Conservation (phyloP, 2,329 filamentous ascomycete species). For the Xylaria sp. region DNA sequence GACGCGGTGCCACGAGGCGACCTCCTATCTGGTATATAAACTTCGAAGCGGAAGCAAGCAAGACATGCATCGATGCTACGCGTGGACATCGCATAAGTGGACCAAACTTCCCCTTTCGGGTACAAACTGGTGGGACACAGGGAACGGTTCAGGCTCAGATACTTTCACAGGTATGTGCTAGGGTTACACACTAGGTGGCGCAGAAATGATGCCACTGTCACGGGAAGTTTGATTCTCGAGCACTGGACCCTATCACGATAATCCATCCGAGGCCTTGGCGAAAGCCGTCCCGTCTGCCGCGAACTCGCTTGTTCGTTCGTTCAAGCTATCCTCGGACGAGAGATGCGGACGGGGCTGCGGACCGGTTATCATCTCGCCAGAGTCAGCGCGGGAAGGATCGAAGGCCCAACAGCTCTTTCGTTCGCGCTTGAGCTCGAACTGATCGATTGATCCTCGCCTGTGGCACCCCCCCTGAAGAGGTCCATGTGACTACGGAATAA, state of each 20-base stretch:
- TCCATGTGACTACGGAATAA: slow-evolving; percentile 3
- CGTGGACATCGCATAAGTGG: neutral
- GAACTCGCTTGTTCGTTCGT: too few relatives aligned
- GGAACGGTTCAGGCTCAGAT: neutral
- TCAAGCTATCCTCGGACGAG: neutral
- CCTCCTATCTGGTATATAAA: neutral
- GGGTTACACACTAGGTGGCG: neutral
- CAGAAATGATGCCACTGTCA: neutral
- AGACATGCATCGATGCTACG: neutral
- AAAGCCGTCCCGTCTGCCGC: neutral
- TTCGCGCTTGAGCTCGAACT: neutral
- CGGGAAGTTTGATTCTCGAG: neutral
- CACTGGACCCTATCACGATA: neutral
- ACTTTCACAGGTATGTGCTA: too few relatives aligned
- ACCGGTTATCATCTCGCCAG: neutral
- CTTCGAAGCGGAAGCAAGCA: neutral
- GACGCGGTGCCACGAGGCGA: slow-evolving; percentile 6
- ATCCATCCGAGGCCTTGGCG: neutral
- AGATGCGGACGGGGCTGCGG: neutral
- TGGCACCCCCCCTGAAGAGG: neutral
- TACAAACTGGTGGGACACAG: neutral
- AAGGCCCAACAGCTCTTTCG: neutral
- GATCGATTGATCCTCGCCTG: slow-evolving; percentile 9
- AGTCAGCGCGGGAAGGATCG: neutral
- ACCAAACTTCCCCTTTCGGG: neutral